Evolutionary conservation across 192 early-diverging fungal species (phyloP).

Genomic region (Backusella westeae): DNA sequence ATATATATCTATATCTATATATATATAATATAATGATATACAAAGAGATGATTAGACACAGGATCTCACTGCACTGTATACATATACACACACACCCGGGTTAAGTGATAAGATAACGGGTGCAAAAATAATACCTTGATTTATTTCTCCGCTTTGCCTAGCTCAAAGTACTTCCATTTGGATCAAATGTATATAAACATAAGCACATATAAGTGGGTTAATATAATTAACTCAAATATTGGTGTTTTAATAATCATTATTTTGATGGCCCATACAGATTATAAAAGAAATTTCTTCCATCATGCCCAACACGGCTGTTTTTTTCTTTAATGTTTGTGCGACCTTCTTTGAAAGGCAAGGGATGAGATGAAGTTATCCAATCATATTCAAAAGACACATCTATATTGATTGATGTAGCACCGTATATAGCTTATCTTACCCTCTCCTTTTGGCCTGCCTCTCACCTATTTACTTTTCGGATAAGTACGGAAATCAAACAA

Average conservation of each 20-base stretch:
- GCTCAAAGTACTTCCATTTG: not conserved
- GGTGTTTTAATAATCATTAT: not conserved
- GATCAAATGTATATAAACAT: not conserved
- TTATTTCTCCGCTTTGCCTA: constrained; percentile 4
- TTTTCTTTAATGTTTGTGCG: not conserved
- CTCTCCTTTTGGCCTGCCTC: not conserved
- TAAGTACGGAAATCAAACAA: constrained; percentile 10
- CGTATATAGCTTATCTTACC: constrained; percentile 6
- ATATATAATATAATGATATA: not conserved
- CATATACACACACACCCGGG: constrained; percentile 5
- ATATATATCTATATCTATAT: not conserved
- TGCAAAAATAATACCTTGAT: not conserved
- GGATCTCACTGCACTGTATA: constrained; percentile 4
- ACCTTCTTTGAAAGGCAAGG: not conserved
- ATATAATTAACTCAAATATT: not conserved
- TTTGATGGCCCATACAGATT: not conserved
- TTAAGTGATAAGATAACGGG: constrained; percentile 6
- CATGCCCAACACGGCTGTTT: not conserved
- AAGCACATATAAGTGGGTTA: not conserved
- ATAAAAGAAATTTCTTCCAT: not conserved
- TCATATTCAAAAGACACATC: not conserved
- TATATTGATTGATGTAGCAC: constrained; percentile 3
- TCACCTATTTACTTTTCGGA: constrained; percentile 6
- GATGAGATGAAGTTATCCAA: not conserved
- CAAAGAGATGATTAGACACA: constrained; percentile 1